These are phyloP conservation scores for Oidium heveae DNA, from an alignment of 2,329 filamentous ascomycete genomes.

Conservation along the genomic window DNA sequence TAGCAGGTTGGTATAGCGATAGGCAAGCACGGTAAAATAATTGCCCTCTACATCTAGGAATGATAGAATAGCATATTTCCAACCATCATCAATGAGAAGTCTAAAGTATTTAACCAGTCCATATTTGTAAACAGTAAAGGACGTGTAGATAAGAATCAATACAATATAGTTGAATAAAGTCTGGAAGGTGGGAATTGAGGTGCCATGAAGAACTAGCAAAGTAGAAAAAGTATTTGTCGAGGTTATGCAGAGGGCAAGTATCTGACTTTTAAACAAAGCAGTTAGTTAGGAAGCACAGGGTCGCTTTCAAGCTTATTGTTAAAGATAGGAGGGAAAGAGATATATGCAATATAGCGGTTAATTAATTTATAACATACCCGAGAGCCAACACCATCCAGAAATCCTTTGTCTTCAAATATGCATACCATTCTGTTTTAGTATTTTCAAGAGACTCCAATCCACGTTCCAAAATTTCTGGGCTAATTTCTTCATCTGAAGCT, in stretches of 20 bases:
- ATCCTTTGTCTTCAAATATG: conserved; percentile 60
- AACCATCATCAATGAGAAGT: conserved; percentile 46
- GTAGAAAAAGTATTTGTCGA: conserved; percentile 75
- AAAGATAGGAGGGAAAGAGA: background rate
- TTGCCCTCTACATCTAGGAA: conserved; percentile 94
- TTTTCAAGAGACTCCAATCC: conserved; percentile 30
- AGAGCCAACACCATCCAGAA: conserved; percentile 68
- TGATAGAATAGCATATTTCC: conserved; percentile 80
- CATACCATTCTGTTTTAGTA: conserved; percentile 31
- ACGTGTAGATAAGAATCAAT: conserved; percentile 58
- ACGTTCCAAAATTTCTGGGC: conserved; percentile 9
- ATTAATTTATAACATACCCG: conserved; percentile 23
- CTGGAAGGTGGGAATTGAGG: conserved; percentile 83
- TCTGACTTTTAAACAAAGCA: conserved; percentile 25
- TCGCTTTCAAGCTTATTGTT: background rate
- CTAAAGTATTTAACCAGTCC: conserved; percentile 44
- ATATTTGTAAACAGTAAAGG: conserved; percentile 54
- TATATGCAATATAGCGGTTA: background rate
- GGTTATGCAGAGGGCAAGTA: conserved; percentile 73
- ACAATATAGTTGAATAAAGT: conserved; percentile 85
- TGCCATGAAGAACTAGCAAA: conserved; percentile 40
- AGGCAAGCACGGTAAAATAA: conserved; percentile 91
- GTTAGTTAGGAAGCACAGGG: background rate
- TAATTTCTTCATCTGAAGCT: conserved; percentile 1
- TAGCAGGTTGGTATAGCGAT: conserved; percentile 25